Conservation (phyloP, 73 alveolate species). For the Stentor coeruleus region DNA sequence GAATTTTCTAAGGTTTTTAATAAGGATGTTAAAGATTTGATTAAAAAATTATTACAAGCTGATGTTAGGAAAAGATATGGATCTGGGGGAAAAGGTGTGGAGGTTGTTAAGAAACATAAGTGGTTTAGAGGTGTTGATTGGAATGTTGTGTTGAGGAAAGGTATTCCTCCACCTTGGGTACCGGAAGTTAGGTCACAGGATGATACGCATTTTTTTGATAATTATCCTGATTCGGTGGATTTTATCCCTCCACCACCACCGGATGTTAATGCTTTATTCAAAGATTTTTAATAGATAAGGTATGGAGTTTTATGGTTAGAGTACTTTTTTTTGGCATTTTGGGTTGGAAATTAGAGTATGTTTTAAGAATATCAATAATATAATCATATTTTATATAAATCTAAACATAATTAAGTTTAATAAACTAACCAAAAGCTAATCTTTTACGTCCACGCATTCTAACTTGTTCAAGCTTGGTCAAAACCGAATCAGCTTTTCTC, state of each 20-base stretch:
- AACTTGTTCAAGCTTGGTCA: conserved; percentile 49
- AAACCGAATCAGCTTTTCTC: conserved; percentile 43
- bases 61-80: conserved; percentile 36
- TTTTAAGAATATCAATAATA: too few relatives aligned
- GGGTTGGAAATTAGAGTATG: too few relatives aligned
- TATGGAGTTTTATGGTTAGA: too few relatives aligned
- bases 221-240: conserved; percentile 70
- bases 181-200: conserved; percentile 63
- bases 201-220: conserved; percentile 72
- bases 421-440: conserved; percentile 73
- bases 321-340: too few relatives aligned
- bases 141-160: conserved; percentile 45
- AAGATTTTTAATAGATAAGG: conserved; percentile 47
- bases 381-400: too few relatives aligned
- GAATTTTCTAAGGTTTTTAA: conserved; percentile 72
- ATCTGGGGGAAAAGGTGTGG: conserved; percentile 67
- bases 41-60: conserved; percentile 42
- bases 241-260: conserved; percentile 38
- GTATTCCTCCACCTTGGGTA: conserved; percentile 89
- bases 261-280: conserved; percentile 40
- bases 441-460: conserved; percentile 76
- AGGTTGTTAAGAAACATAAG: conserved; percentile 60
- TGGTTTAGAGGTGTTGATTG: conserved; percentile 87
- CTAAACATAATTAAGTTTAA: too few relatives aligned
- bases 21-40: conserved; percentile 58